These are phyloP conservation scores for Fonsecaea monophora DNA, from an alignment of 2,329 filamentous ascomycete genomes.

Conservation along the genomic window DNA sequence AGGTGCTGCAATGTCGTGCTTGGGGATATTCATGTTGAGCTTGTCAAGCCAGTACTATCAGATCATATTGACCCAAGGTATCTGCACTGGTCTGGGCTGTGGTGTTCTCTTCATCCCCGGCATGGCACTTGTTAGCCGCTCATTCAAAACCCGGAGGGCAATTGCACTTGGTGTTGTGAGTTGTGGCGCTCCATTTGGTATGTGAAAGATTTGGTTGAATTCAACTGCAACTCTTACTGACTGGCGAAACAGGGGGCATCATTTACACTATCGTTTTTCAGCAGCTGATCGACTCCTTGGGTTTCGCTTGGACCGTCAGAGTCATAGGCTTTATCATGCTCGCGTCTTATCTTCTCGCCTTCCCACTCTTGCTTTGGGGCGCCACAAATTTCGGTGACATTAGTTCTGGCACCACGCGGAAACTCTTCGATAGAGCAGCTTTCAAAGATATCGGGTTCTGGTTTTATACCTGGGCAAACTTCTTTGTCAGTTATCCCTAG, in stretches of 20 bases:
- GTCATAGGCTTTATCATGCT: conserved; percentile 50
- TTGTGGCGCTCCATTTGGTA: conserved; percentile 69
- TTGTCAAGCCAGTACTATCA: conserved; percentile 81
- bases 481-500: conserved; percentile 38
- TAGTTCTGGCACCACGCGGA: conserved; percentile 47
- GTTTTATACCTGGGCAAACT: conserved; percentile 46
- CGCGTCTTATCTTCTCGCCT: conserved; percentile 44
- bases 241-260: conserved; percentile 66
- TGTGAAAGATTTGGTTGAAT: conserved; percentile 55
- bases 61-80: conserved; percentile 79
- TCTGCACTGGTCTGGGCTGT: conserved; percentile 75
- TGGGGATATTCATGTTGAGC: conserved; percentile 72
- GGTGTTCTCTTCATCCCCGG: conserved; percentile 85
- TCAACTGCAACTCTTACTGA: background rate
- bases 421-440: conserved; percentile 54
- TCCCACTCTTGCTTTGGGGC: conserved; percentile 39
- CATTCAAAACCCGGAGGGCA: conserved; percentile 36
- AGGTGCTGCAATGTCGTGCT: conserved; percentile 69
- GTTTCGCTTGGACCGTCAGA: conserved; percentile 57
- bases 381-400: conserved; percentile 44
- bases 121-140: conserved; percentile 52
- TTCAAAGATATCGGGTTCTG: conserved; percentile 56
- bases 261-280: conserved; percentile 65
- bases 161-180: conserved; percentile 41
- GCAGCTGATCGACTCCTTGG: conserved; percentile 53